Conservation (phyloP, 805 yeast genomes). For the Jamesozyma piceae region DNA sequence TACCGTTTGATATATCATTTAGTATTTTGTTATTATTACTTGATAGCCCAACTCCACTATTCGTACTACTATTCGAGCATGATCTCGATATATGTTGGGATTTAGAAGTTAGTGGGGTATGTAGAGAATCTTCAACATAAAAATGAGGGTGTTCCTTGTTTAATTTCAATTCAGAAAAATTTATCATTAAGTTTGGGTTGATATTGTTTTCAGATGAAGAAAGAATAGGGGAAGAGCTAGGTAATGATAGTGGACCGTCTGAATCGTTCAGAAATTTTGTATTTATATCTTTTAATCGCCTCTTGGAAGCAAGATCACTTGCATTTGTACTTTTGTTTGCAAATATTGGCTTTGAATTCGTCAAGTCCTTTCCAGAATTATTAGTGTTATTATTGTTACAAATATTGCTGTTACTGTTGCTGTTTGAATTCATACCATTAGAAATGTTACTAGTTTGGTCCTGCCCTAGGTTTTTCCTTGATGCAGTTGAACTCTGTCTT, state of each 20-base stretch:
- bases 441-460: too few relatives aligned
- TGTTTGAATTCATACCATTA: not conserved
- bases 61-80: slow-evolving; percentile 10
- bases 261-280: slow-evolving; percentile 25
- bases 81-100: slow-evolving; percentile 17
- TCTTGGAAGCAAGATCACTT: slow-evolving; percentile 15
- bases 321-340: not conserved
- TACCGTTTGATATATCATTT: not conserved
- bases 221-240: slow-evolving; percentile 11
- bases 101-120: slow-evolving; percentile 12
- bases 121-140: slow-evolving; percentile 28
- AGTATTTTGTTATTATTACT: not conserved
- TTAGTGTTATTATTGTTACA: not conserved
- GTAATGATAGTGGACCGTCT: slow-evolving; percentile 5
- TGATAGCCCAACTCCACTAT: not conserved
- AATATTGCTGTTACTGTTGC: not conserved
- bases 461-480: not conserved
- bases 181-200: not conserved
- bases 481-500: not conserved
- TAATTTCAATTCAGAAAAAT: not conserved
- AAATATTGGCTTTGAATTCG: not conserved
- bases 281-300: slow-evolving; percentile 25
- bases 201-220: slow-evolving; percentile 4
- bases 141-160: slow-evolving; percentile 62
- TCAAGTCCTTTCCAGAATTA: not conserved